phyloP scores from a whole-genome alignment of 2,329 filamentous ascomycete genomes.

The Fusarium sp. region DNA sequence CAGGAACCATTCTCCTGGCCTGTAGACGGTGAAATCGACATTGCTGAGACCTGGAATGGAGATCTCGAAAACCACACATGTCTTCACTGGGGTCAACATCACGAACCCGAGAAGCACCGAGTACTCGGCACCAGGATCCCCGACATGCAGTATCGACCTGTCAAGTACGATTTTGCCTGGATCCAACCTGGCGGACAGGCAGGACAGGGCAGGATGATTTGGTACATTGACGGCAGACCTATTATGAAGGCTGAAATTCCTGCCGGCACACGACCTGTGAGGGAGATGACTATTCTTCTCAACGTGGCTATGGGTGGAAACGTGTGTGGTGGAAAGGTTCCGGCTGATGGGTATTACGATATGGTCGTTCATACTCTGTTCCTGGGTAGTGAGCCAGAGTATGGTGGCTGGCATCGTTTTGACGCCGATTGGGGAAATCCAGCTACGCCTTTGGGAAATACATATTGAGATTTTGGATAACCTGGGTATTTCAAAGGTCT shows the following conservation, averaged over 20 bases:
- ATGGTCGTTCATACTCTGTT: conserved; percentile 65
- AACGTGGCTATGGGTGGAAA: conserved; percentile 74
- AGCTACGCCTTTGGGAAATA: conserved; percentile 45
- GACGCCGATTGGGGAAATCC: conserved; percentile 60
- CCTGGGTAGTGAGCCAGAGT: conserved; percentile 62
- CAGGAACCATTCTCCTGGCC: conserved; percentile 70
- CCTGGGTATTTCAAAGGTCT: not conserved
- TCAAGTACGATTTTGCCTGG: conserved; percentile 69
- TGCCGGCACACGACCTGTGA: conserved; percentile 63
- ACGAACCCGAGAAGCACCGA: conserved; percentile 68
- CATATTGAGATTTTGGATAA: conserved; percentile 43
- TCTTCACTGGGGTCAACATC: conserved; percentile 69
- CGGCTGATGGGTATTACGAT: conserved; percentile 66
- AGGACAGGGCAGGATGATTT: conserved; percentile 62
- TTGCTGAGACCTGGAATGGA: conserved; percentile 72
- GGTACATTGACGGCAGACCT: conserved; percentile 69
- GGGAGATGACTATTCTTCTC: conserved; percentile 67
- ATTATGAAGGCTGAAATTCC: conserved; percentile 70
- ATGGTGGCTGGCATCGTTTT: conserved; percentile 67
- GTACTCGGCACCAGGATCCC: conserved; percentile 64
- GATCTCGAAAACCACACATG: conserved; percentile 67
- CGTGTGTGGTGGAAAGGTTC: conserved; percentile 65
- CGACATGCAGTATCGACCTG: conserved; percentile 59
- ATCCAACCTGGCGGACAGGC: conserved; percentile 58
- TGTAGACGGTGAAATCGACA: conserved; percentile 69